Base-by-base conservation (phyloP, 2,329 filamentous ascomycete species). In the Fonsecaea nubica region DNA sequence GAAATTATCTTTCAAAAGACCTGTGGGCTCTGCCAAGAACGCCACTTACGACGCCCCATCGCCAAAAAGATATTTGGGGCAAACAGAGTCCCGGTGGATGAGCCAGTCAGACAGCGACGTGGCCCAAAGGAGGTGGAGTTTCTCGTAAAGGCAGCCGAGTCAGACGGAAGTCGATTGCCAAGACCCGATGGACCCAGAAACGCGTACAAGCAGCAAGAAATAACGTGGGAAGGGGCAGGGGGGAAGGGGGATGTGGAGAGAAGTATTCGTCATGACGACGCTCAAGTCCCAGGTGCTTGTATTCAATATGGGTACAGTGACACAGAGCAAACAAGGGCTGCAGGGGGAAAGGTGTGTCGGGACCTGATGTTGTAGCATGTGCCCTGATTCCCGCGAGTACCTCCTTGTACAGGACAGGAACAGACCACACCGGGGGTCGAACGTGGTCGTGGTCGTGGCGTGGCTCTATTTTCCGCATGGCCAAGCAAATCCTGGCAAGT, bases 21-120 rank as follows among this genome's bases (percentile, higher is more conserved):
- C 32, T 21, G 35, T 35, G 35, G 32, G 30, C 13, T 56, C 36
- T 36, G 58, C 63, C 63, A 62, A 65, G 53, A 53, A 32, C 58
- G 63, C 63, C 53, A 56, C 63, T 65, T 54, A 65, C 58, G 54
- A 40, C 32, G 18, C 58, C 55, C 40, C 15, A 21, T 61, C 58
- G 58, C 58, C 48, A 25, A 61, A 61, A 61, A 40, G 58, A 61
- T 40, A 52, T 25, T 53, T 61, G 58, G 36, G 40, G 57, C 42
- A 15, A 42, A n/a, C 56, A 15, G 42, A 35, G 38, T 33, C 10
- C 45, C 33, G 53, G 13, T 25, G 15, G 36, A 13, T 32, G 35
- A 25, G 40, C 62, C 48, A 58, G 57, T 55, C 57, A 64, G 35
- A 48, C 35, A 8, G 13, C 50, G 58, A 7, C n/a, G 5, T n/a